Evolutionary conservation across 768 basidiomycete species (phyloP), one percentile per base, ranked within the genome.

Genomic region (Macrolepiota fuliginosa): DNA sequence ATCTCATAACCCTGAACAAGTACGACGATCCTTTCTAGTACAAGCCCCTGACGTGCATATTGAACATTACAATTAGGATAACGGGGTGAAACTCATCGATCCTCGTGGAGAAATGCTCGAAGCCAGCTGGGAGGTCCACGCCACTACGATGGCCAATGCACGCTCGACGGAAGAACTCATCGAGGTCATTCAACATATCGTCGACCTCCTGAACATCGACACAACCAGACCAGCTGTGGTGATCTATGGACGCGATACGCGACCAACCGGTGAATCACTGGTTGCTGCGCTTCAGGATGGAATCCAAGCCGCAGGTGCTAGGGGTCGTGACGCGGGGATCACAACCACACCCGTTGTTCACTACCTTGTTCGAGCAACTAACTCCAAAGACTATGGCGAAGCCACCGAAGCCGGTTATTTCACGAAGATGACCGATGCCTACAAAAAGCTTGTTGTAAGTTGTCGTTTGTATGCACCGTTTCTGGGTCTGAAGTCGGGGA

Each of bases 1-100:
- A 2, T 96, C 94, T n/a, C 97, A 99, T 75, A 99, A 99, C 72
- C 96, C 97, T n/a, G 96, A 96, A 71, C 83, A 86, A 70, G 96
- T 95, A 69, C 65, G 29, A 32, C 7, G 29, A 83, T 70, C 24
- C n/a, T 54, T 47, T 39, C 63, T 52, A 54, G 47, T 57, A 37
- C 36, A 32, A 46, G 32, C n/a, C 17, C 24, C 54, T 54, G 45
- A 46, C 46, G 12, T 58, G 49, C 25, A 35, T 65, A 57, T 62
- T 35, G 42, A 19, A 57, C 57, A 52, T 62, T 64, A 24, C 60
- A 61, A n/a, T 7, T 69, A 97, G 94, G 97, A 99, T 73, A 99
- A 99, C 72, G 97, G 97, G 29, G 97, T 98, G 65, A 99, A 99
- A 76, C 84, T 99, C 40, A 94, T 99, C 40, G 97, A 99, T 76